These are phyloP conservation scores for Jimgerdemannia lactiflua DNA, from an alignment of 192 early-diverging fungal genomes.

Conservation along the genomic window DNA sequence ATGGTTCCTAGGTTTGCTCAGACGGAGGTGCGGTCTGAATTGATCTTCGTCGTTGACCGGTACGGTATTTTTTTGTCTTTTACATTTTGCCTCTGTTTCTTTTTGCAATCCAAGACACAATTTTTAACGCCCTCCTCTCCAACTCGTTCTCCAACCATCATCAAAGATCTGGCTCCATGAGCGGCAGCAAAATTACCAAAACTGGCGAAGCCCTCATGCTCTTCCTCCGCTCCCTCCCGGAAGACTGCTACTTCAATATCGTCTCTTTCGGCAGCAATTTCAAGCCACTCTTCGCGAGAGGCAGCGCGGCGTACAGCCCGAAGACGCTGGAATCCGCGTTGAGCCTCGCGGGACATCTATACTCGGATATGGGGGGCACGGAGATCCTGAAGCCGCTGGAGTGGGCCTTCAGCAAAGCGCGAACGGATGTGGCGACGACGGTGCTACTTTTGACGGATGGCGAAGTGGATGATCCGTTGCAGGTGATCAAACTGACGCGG, in stretches of 20 bases:
- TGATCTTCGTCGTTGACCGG: conserved; percentile 42
- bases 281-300: conserved; percentile 31
- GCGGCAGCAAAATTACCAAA: conserved; percentile 33
- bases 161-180: conserved; percentile 51
- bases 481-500: conserved; percentile 29
- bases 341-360: conserved; percentile 22
- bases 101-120: no score
- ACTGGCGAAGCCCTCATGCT: conserved; percentile 36
- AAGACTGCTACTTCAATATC: conserved; percentile 42
- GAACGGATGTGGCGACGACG: conserved; percentile 34
- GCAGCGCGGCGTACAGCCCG: conserved; percentile 31
- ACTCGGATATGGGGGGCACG: conserved; percentile 43
- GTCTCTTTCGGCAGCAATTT: conserved; percentile 38
- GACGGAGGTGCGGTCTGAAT: conserved; percentile 18
- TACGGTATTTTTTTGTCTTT: conserved; percentile 10
- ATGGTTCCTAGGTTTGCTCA: conserved; percentile 18
- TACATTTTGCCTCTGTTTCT: no score
- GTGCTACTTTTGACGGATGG: conserved; percentile 44
- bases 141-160: not conserved
- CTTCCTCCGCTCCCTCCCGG: conserved; percentile 45
- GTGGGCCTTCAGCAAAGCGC: conserved; percentile 18
- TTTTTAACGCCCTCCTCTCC: not conserved
- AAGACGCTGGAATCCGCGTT: conserved; percentile 28
- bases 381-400: conserved; percentile 38
- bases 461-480: conserved; percentile 39